Percentiles rank a stretch among this genome's conserved stretches.
Evolutionary conservation across 305 asterid genomes (phyloP).

Genomic region (Rubia tinctorum): DNA sequence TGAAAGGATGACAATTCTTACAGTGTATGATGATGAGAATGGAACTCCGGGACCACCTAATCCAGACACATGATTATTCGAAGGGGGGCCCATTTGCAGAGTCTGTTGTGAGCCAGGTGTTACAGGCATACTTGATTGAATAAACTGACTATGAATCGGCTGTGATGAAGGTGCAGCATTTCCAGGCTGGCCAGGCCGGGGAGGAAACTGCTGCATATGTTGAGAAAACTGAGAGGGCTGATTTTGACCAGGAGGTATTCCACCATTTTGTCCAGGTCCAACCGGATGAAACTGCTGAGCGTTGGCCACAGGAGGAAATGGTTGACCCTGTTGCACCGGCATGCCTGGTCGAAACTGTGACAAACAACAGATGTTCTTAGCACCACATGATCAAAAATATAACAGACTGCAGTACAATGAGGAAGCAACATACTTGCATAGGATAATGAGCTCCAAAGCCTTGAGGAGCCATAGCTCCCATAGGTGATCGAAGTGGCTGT

Average conservation of each 20-base stretch:
- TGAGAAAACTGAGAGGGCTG: conserved; percentile 71
- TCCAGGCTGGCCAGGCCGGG: conserved; percentile 53
- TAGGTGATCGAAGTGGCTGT: conserved; percentile 65
- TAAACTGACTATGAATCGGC: conserved; percentile 30
- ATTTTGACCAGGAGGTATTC: conserved; percentile 60
- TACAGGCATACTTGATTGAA: conserved; percentile 54
- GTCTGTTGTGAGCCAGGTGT: conserved; percentile 50
- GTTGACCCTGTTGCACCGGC: conserved; percentile 61
- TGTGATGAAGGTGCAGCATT: conserved; percentile 48
- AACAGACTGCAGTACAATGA: conserved; percentile 9
- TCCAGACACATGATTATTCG: conserved; percentile 30
- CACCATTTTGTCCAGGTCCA: conserved; percentile 55
- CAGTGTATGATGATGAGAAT: conserved; percentile 62
- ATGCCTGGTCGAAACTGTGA: conserved; percentile 61
- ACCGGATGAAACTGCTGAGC: conserved; percentile 68
- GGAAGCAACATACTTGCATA: conserved; percentile 60
- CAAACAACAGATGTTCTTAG: conserved; percentile 24
- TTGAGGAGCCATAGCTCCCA: conserved; percentile 73
- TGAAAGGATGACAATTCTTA: conserved; percentile 28
- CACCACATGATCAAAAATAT: conserved; percentile 1
- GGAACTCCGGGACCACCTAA: conserved; percentile 49
- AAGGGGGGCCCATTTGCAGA: conserved; percentile 41
- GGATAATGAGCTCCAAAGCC: conserved; percentile 56
- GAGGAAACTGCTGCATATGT: conserved; percentile 63
- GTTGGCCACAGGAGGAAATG: conserved; percentile 43